phyloP scores from a whole-genome alignment of 257 asterid genomes.

The Solanum pinnatisectum region DNA sequence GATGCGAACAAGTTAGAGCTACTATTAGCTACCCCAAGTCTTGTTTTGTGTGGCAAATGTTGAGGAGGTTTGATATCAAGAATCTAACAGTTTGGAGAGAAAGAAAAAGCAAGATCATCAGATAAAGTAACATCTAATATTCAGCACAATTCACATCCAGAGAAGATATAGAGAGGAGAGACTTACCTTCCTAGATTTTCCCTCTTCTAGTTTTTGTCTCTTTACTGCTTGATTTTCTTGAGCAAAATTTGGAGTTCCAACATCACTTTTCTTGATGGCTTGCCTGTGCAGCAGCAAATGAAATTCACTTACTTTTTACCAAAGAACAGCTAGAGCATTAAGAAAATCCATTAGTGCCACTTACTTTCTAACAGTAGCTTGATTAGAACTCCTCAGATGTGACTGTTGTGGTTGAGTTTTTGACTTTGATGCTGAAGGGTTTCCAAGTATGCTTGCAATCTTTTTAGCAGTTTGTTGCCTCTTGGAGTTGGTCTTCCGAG shows the following conservation, averaged over 20 bases:
- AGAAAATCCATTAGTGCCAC: background rate
- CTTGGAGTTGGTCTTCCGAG: constrained; percentile 21
- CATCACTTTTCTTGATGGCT: constrained; percentile 26
- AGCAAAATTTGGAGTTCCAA: constrained; percentile 49
- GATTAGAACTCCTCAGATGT: constrained; percentile 35
- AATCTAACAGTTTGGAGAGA: constrained; percentile 34
- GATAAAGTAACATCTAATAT: background rate
- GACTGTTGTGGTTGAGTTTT: constrained; percentile 42
- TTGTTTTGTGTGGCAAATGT: constrained; percentile 72
- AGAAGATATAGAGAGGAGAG: background rate
- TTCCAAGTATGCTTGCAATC: constrained; percentile 50
- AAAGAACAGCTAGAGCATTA: background rate
- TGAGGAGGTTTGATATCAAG: constrained; percentile 55
- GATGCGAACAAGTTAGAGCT: constrained; percentile 35
- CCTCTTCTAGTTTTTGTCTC: constrained; percentile 87
- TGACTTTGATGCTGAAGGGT: constrained; percentile 57
- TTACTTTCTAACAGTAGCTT: constrained; percentile 53
- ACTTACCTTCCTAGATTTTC: constrained; percentile 68
- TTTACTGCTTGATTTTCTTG: constrained; percentile 88
- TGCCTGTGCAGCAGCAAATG: constrained; percentile 29
- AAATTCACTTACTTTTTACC: background rate
- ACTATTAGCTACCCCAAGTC: constrained; percentile 35
- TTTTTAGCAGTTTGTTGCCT: constrained; percentile 51
- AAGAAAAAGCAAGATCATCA: background rate
- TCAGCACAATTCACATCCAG: background rate